phyloP scores from a whole-genome alignment of 805 yeast species.

The Torulaspora franciscae region DNA sequence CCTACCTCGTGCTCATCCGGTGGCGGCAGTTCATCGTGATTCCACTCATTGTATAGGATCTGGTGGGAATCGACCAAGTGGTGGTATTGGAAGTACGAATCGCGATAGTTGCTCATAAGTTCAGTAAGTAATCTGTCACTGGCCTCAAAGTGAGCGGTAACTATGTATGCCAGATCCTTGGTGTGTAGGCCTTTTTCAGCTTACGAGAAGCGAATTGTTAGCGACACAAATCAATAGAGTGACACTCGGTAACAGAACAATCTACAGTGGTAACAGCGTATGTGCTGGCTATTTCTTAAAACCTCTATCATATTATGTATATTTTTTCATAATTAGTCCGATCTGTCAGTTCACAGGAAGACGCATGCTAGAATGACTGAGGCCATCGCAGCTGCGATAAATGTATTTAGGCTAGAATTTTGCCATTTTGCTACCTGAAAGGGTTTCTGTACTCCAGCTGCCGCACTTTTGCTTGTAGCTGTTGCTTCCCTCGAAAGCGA shows the following conservation, averaged over 20 bases:
- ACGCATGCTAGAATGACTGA: neutral
- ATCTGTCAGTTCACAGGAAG: neutral
- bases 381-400: neutral
- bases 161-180: neutral
- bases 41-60: slow-evolving; percentile 31
- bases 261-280: neutral
- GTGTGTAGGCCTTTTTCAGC: neutral
- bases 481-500: slow-evolving; percentile 18
- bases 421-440: neutral
- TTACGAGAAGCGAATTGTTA: neutral
- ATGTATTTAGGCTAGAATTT: neutral
- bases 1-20: slow-evolving; percentile 25
- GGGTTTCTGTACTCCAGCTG: neutral
- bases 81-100: slow-evolving; percentile 29
- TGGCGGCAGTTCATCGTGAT: slow-evolving; percentile 28
- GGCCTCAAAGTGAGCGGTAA: neutral
- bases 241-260: slow-evolving; percentile 1
- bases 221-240: slow-evolving; percentile 2
- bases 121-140: neutral
- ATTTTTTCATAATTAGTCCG: neutral
- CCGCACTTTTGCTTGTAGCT: slow-evolving; percentile 8
- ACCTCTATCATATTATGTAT: neutral
- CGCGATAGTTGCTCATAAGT: slow-evolving; percentile 21
- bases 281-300: neutral
- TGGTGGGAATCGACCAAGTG: slow-evolving; percentile 27